Percentiles rank a stretch among this genome's conserved stretches.
These are phyloP conservation scores for Tetracentron sinense DNA, from an alignment of 164 flowering plant species.

Conservation along the genomic window DNA sequence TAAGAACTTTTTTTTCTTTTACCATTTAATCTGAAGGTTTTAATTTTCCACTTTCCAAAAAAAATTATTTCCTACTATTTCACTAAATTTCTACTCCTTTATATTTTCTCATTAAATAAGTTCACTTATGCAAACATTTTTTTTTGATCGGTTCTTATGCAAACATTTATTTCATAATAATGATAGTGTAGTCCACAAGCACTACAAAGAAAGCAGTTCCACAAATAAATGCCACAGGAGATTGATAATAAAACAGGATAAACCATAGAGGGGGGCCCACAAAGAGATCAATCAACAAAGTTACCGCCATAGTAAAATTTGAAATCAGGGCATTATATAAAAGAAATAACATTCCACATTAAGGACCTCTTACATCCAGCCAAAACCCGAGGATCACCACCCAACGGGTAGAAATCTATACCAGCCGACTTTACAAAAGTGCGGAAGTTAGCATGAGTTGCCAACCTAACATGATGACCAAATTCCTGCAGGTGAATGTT, in stretches of 20 bases:
- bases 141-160: no score
- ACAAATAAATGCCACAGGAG: not conserved
- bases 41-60: no score
- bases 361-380: constrained; percentile 87
- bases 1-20: no score
- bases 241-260: not conserved
- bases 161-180: no score
- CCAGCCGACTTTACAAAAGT: constrained; percentile 81
- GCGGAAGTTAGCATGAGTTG: constrained; percentile 80
- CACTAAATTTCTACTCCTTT: no score
- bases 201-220: not conserved
- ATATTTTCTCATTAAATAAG: no score
- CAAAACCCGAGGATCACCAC: constrained; percentile 90
- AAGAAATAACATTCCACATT: not conserved
- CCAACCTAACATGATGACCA: constrained; percentile 94
- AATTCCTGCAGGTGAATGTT: constrained; percentile 59
- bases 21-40: no score
- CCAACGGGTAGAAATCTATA: constrained; percentile 81
- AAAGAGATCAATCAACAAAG: not conserved
- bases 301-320: not conserved
- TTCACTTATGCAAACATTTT: no score
- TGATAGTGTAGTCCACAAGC: no score
- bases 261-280: not conserved
- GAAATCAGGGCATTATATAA: not conserved
- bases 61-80: no score